Evolutionary conservation across 805 yeast genomes (phyloP).

Genomic region (Starmerella apis): DNA sequence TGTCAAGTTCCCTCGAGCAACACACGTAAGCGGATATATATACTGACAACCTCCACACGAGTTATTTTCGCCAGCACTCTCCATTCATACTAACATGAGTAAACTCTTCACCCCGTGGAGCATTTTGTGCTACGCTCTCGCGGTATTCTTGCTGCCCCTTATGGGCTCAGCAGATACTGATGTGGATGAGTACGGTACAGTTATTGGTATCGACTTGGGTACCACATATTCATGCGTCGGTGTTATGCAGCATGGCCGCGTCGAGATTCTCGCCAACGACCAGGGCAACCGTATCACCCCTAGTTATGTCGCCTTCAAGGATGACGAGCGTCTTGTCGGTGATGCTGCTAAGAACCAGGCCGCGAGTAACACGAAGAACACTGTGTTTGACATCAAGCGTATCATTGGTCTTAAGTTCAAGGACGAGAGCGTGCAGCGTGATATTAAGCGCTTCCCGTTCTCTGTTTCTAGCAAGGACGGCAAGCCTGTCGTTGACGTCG

Average conservation of each 20-base stretch:
- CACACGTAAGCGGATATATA: conserved; percentile 15
- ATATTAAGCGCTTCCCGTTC: conserved; percentile 75
- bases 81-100: conserved; percentile 12
- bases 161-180: conserved; percentile 27
- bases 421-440: conserved; percentile 70
- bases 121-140: conserved; percentile 31
- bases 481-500: conserved; percentile 74
- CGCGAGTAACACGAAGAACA: conserved; percentile 75
- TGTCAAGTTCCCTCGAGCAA: conserved; percentile 14
- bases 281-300: conserved; percentile 98
- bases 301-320: conserved; percentile 85
- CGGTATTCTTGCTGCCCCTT: conserved; percentile 32
- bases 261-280: conserved; percentile 87
- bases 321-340: conserved; percentile 85
- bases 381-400: conserved; percentile 85
- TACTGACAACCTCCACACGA: neutral
- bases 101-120: conserved; percentile 28
- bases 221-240: conserved; percentile 97
- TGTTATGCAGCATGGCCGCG: conserved; percentile 70
- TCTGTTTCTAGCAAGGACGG: conserved; percentile 57
- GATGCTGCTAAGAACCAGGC: conserved; percentile 97
- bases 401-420: conserved; percentile 73
- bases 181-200: conserved; percentile 38
- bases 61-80: neutral
- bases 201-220: conserved; percentile 93